A percentile compares a stretch with the other conserved stretches of the same genome.
These are phyloP conservation scores for Maudiozyma saulgeensis DNA, from an alignment of 805 yeast species.

Conservation along the genomic window DNA sequence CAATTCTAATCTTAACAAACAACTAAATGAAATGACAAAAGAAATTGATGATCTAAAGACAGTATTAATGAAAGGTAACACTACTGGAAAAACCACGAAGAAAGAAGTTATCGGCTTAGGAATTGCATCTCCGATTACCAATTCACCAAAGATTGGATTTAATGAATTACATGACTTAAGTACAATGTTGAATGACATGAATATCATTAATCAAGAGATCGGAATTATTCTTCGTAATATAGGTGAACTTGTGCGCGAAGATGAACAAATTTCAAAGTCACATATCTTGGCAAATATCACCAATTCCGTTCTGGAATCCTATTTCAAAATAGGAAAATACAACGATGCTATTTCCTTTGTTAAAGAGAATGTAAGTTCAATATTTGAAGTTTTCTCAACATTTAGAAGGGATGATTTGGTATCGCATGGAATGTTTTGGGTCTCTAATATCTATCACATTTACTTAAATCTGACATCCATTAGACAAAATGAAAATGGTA, in stretches of 20 bases:
- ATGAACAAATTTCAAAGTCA: not conserved
- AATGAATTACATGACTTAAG: not conserved
- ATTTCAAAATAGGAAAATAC: not conserved
- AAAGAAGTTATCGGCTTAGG: constrained; percentile 1
- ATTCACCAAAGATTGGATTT: not conserved
- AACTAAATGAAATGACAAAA: not conserved
- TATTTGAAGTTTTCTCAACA: not conserved
- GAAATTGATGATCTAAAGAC: not conserved
- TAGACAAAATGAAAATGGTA: not conserved
- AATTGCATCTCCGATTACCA: not conserved
- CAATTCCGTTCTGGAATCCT: not conserved
- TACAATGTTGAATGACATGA: not conserved
- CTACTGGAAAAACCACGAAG: not conserved
- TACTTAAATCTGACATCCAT: not conserved
- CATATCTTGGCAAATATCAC: not conserved
- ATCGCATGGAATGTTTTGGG: constrained; percentile 1
- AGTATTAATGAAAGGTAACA: not conserved
- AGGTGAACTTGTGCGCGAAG: not conserved
- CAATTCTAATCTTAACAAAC: not conserved
- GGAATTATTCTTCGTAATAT: not conserved
- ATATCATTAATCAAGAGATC: not conserved
- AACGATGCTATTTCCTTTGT: not conserved
- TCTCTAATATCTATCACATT: not conserved
- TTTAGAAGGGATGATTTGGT: not conserved
- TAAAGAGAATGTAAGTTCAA: not conserved